Evolutionary conservation across 495 filamentous ascomycete species (phyloP), one percentile per base, ranked within the genome.

Genomic region (Tuber microsphaerosporum): DNA sequence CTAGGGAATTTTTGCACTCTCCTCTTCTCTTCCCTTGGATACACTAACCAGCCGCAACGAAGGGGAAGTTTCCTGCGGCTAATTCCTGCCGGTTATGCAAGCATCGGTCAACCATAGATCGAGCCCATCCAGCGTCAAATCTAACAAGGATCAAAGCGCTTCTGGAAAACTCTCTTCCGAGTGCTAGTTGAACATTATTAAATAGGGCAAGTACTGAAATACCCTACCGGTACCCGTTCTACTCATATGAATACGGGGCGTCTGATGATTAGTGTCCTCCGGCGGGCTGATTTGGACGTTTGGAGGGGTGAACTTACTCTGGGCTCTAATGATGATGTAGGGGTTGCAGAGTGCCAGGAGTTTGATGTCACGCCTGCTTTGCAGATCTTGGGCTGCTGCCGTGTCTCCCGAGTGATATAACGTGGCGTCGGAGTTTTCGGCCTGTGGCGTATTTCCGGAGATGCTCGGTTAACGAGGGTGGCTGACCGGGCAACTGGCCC

Each of bases 1-100:
- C 26, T 16, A 65, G 56, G 26, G 26, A 34, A 34, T 16, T 31
- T 65, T 26, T n/a, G 46, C 46, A 56, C 56, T 31, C 26, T 26
- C 26, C 56, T 65, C 56, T 65, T 65, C 31, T 65, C 26, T 65
- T 34, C 26, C 26, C 56, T 34, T 65, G 4, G 14, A 65, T 34
- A 31, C 56, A 65, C 56, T 19, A 17, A 65, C 56, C 12, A 31
- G 56, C 56, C 56, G 2, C n/a, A 31, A 31, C 26, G 12, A 34
- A 31, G 56, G 34, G 56, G 56, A 65, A 6, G 8, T 22, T 56
- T 34, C 56, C 56, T 34, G 56, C 56, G 56, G 56, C 56, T 65
- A 65, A 65, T 65, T 65, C 16, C 56, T 65, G 8, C 56, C 56
- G 56, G 56, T 65, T 65, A 65, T 65, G 26, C 56, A 34, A 65